A percentile compares a stretch with the other conserved stretches of the same genome.
Conservation (phyloP, 495 filamentous ascomycete species). For the Bryoglossum gracile region DNA sequence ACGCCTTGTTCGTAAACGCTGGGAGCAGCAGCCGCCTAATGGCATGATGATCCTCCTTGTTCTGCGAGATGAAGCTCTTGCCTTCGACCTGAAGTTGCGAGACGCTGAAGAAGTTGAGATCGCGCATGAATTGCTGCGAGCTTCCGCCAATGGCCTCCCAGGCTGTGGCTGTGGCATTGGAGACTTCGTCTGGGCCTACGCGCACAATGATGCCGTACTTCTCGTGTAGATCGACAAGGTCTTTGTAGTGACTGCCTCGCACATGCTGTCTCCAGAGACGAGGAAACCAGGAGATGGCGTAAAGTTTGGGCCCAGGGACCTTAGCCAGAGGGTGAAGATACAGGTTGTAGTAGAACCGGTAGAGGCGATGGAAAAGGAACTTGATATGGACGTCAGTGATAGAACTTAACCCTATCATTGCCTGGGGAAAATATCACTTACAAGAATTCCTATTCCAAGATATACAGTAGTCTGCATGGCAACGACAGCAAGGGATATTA, state of each 20-base stretch:
- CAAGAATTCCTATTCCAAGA: not conserved
- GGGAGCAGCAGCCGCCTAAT: not conserved
- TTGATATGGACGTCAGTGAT: not conserved
- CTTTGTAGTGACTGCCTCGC: not conserved
- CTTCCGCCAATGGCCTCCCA: not conserved
- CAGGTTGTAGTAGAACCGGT: not conserved
- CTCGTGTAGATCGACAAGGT: not conserved
- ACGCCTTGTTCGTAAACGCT: not conserved
- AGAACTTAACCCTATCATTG: not conserved
- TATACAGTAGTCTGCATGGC: not conserved
- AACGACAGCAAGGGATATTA: not conserved
- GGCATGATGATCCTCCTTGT: not conserved
- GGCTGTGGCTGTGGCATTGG: not conserved
- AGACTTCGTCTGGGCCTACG: not conserved
- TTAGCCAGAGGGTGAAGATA: not conserved
- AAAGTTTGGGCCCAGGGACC: not conserved
- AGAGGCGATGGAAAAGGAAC: not conserved
- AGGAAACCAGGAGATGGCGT: not conserved
- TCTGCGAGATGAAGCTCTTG: not conserved
- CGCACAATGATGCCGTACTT: not conserved
- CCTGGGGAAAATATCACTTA: not conserved
- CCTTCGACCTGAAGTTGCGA: not conserved
- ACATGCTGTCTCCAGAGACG: not conserved
- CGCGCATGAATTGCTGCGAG: not conserved
- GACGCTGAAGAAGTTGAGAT: not conserved